Evolutionary conservation across 2,329 filamentous ascomycete genomes (phyloP).

Genomic region (Beauveria scarabaeidicola): DNA sequence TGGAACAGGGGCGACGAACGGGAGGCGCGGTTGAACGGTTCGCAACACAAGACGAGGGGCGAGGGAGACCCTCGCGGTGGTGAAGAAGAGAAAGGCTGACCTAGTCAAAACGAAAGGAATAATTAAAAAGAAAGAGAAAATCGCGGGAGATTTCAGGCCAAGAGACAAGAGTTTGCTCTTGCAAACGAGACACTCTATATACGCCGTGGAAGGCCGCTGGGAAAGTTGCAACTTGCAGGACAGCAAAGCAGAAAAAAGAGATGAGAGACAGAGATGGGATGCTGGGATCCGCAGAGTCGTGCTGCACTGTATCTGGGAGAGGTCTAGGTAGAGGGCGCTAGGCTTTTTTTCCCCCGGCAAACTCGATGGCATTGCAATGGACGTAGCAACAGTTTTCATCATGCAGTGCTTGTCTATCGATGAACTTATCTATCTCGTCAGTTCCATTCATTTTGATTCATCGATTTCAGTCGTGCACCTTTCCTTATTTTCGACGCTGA

Average conservation of each 20-base stretch:
- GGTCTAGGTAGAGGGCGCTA: not conserved
- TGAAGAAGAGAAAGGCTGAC: not conserved
- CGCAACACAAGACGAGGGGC: not conserved
- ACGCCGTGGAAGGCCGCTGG: not conserved
- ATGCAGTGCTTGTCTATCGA: no score
- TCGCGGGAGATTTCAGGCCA: not conserved
- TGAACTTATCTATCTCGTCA: no score
- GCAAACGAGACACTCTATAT: not conserved
- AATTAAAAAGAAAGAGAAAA: not conserved
- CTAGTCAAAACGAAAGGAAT: not conserved
- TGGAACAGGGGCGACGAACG: not conserved
- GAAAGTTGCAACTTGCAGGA: not conserved
- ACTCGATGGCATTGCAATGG: no score
- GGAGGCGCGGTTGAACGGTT: not conserved
- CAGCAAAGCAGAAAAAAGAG: conserved; percentile 6
- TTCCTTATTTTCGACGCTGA: no score
- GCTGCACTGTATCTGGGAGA: no score
- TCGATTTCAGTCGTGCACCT: no score
- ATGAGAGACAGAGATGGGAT: not conserved
- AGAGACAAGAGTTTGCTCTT: not conserved
- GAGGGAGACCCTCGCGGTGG: not conserved
- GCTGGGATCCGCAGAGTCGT: not conserved
- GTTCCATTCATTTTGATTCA: no score
- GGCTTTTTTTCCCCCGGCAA: not conserved
- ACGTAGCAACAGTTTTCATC: no score